Conservation (phyloP, 257 asterid genomes). For the Solanum raphanifolium region DNA sequence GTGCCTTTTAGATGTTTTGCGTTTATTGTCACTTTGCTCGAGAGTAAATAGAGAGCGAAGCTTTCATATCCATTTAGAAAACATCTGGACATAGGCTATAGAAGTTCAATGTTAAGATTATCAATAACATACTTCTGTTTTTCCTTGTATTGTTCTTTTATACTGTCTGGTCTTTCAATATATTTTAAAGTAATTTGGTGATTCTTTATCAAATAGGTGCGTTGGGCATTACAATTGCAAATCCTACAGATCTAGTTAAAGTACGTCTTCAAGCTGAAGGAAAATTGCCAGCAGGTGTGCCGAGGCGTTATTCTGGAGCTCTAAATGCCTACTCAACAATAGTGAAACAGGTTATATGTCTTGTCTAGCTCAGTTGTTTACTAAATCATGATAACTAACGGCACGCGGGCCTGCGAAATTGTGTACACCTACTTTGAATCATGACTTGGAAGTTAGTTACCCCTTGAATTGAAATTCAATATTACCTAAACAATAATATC, state of each 20-base stretch:
- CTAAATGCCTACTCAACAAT: constrained; percentile 89
- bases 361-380: background rate
- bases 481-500: background rate
- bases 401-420: background rate
- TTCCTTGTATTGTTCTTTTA: background rate
- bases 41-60: background rate
- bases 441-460: background rate
- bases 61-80: background rate
- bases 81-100: background rate
- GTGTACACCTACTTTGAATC: background rate
- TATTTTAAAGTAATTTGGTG: background rate
- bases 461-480: background rate
- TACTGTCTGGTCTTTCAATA: background rate
- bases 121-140: background rate
- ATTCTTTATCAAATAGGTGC: constrained; percentile 52
- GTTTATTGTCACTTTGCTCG: background rate
- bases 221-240: constrained; percentile 64
- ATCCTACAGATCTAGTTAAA: constrained; percentile 98
- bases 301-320: constrained; percentile 94
- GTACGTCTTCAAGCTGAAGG: constrained; percentile 99
- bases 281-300: constrained; percentile 82
- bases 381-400: background rate
- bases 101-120: background rate
- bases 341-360: constrained; percentile 52
- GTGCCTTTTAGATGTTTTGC: constrained; percentile 8